Evolutionary conservation across 345 rosid genomes (phyloP).

Genomic region (Eucalyptus sp.): DNA sequence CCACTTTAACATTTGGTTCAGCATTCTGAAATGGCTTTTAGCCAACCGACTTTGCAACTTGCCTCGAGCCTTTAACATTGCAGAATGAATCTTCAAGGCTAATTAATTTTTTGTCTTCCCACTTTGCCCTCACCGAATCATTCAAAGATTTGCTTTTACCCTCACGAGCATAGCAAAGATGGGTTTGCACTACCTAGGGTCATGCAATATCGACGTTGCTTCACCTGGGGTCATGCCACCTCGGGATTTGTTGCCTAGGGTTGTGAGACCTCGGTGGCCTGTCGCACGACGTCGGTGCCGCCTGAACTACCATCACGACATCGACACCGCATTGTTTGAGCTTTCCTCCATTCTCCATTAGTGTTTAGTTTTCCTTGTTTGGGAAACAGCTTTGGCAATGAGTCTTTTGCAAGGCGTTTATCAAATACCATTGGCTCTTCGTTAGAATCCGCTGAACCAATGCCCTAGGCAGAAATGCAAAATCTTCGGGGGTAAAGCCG

Average conservation of each 20-base stretch:
- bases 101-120: background rate
- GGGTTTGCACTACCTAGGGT: background rate
- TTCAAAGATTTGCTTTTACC: background rate
- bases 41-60: background rate
- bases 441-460: background rate
- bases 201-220: background rate
- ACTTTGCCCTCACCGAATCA: background rate
- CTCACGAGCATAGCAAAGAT: background rate
- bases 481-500: background rate
- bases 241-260: background rate
- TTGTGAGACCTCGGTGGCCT: background rate
- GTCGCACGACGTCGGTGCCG: no score
- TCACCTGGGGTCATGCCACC: background rate
- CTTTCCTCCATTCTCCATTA: background rate
- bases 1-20: background rate
- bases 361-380: background rate
- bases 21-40: background rate
- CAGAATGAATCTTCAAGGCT: background rate
- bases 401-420: background rate
- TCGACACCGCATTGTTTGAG: background rate
- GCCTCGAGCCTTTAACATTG: background rate
- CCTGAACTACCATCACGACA: background rate
- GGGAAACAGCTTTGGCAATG: background rate
- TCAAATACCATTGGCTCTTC: background rate
- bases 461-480: background rate